Evolutionary conservation across 2,329 filamentous ascomycete genomes (phyloP), one percentile per base, ranked within the genome.

Genomic region (Colletotrichum sp.): DNA sequence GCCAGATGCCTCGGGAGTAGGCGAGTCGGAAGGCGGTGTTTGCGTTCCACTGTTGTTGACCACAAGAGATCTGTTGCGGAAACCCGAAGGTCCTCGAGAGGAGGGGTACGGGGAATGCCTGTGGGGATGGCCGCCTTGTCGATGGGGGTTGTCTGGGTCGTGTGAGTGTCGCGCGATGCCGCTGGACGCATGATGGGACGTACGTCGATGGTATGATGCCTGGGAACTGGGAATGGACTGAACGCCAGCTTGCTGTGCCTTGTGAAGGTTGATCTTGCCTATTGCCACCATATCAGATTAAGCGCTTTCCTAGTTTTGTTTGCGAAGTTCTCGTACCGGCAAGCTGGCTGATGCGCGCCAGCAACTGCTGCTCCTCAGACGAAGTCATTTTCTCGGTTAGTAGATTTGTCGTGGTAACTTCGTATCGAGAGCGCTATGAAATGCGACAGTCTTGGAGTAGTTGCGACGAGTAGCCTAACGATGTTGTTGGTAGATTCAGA

Each of bases 181-280:
- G 7, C 10, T 8, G 10, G 28, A 10, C 44, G 21, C 9, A 66
- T 70, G 12, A 39, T 65, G 67, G 32, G 76, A 83, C 86, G 64
- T 82, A 88, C 86, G 81, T 62, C 84, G 82, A 77, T 85, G 81
- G 32, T 83, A 79, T 71, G 79, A 77, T 15, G 81, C 80, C 39
- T 82, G 81, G 44, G 80, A 81, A 55, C 76, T 78, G 62, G 80
- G 70, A n/a, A 80, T 69, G 21, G 85, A 77, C n/a, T 79, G 81
- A 49, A 85, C 75, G 55, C 86, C 87, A 39, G 87, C 82, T 78
- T 91, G 89, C 78, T 93, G 90, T 78, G 91, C 94, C 84, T 95
- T 96, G 86, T 95, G 93, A 69, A 93, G 92, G 83, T 96, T 96
- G 82, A 97, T 96, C 85, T 95, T 93, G 79, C 94, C 94, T 95